phyloP scores from a whole-genome alignment of 1,139 yeast genomes.

The Yamadazyma buinensis region DNA sequence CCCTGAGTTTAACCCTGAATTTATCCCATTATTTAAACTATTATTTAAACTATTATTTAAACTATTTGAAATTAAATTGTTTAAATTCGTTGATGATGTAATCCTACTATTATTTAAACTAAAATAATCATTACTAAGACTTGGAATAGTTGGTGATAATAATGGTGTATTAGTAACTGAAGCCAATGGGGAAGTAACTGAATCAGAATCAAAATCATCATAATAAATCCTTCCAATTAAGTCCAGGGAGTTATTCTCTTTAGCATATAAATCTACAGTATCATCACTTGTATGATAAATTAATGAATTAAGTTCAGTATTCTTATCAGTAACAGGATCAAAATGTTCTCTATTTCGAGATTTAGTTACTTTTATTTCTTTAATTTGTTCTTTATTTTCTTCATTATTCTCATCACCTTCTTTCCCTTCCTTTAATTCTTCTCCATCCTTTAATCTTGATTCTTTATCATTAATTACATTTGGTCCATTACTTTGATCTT shows the following conservation, averaged over 20 bases:
- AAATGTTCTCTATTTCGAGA: slow-evolving; percentile 13
- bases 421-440: slow-evolving; percentile 2
- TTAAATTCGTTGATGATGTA: slow-evolving; percentile 12
- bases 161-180: slow-evolving; percentile 19
- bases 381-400: slow-evolving; percentile 4
- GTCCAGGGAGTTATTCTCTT: slow-evolving; percentile 39
- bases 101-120: slow-evolving; percentile 5
- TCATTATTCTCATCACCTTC: slow-evolving; percentile 2
- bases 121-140: slow-evolving; percentile 13
- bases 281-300: slow-evolving; percentile 40
- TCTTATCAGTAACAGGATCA: slow-evolving; percentile 33
- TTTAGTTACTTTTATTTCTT: slow-evolving; percentile 13
- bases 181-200: slow-evolving; percentile 19
- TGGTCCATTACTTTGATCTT: neutral
- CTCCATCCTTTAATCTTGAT: neutral
- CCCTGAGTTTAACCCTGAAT: no score
- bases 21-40: neutral
- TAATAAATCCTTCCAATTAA: slow-evolving; percentile 42
- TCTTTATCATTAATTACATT: neutral
- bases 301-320: slow-evolving; percentile 39
- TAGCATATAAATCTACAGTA: slow-evolving; percentile 36
- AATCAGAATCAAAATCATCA: slow-evolving; percentile 42
- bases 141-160: slow-evolving; percentile 14
- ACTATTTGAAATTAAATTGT: neutral
- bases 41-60: neutral